These are phyloP conservation scores for Gaultheria prostrata DNA, from an alignment of 148 eudicot species.

Conservation along the genomic window DNA sequence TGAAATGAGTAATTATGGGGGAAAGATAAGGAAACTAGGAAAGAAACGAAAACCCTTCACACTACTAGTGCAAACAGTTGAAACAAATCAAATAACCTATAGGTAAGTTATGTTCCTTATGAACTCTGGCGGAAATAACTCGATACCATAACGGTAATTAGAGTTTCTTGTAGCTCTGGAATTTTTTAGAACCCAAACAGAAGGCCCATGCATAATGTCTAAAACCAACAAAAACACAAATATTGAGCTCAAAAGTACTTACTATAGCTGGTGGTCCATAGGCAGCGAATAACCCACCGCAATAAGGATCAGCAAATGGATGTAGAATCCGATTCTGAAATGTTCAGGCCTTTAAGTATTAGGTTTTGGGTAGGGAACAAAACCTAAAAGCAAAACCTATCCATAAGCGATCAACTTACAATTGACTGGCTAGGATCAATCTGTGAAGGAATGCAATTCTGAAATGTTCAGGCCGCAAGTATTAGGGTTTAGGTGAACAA, in stretches of 20 bases:
- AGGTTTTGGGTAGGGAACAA: not conserved
- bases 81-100: not conserved
- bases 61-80: not conserved
- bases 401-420: slow-evolving; percentile 34
- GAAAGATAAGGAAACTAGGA: not conserved
- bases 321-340: slow-evolving; percentile 47
- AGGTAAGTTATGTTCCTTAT: not conserved
- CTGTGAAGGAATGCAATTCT: slow-evolving; percentile 28
- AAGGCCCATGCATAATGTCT: not conserved
- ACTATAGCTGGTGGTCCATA: slow-evolving; percentile 61
- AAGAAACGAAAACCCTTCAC: slow-evolving; percentile 6
- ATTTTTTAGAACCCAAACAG: not conserved
- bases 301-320: slow-evolving; percentile 60
- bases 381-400: not conserved
- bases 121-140: not conserved
- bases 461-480: not conserved
- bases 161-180: not conserved
- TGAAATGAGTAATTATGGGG: not conserved
- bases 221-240: slow-evolving; percentile 1
- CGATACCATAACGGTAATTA: not conserved
- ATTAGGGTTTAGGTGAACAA: not conserved
- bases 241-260: slow-evolving; percentile 25
- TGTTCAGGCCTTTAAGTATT: not conserved
- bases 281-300: slow-evolving; percentile 40
- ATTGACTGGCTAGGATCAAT: slow-evolving; percentile 39